phyloP scores from a whole-genome alignment of 1,284 basidiomycete genomes.

The Calocybe gambosa region DNA sequence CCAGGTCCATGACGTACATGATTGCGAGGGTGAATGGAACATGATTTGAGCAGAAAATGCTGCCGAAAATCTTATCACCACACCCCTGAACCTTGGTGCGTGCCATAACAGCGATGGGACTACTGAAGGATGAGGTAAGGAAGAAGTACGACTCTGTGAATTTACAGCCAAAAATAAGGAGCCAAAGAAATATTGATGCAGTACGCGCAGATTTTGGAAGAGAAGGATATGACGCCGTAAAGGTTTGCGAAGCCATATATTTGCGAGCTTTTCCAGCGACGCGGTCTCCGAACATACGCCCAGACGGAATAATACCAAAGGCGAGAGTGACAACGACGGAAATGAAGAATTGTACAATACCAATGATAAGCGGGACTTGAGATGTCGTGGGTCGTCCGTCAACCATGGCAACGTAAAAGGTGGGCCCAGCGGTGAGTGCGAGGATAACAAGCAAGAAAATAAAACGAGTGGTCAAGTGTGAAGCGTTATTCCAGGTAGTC shows the following conservation, averaged over 20 bases:
- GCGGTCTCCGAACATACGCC: constrained; percentile 92
- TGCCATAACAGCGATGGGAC: constrained; percentile 89
- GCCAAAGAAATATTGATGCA: constrained; percentile 83
- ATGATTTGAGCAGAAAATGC: constrained; percentile 78
- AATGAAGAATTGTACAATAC: constrained; percentile 85
- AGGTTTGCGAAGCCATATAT: constrained; percentile 95
- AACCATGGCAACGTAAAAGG: constrained; percentile 83
- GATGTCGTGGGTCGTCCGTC: constrained; percentile 48
- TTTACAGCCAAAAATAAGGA: constrained; percentile 89
- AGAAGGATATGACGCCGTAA: constrained; percentile 89
- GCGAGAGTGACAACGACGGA: constrained; percentile 74
- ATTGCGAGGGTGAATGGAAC: constrained; percentile 86
- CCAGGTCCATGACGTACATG: constrained; percentile 96
- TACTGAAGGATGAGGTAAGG: constrained; percentile 87
- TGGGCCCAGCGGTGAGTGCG: constrained; percentile 83
- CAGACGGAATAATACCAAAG: constrained; percentile 85
- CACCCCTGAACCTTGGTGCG: constrained; percentile 86
- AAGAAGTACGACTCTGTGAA: constrained; percentile 95
- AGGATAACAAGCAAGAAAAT: constrained; percentile 84
- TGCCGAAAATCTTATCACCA: constrained; percentile 76
- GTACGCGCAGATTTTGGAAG: constrained; percentile 62
- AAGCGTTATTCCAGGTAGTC: constrained; percentile 97
- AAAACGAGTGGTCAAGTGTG: constrained; percentile 85
- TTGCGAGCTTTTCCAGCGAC: constrained; percentile 91
- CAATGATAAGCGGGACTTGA: constrained; percentile 74